Conservation (phyloP, 2,329 filamentous ascomycete species). For the Boeremia exigua region DNA sequence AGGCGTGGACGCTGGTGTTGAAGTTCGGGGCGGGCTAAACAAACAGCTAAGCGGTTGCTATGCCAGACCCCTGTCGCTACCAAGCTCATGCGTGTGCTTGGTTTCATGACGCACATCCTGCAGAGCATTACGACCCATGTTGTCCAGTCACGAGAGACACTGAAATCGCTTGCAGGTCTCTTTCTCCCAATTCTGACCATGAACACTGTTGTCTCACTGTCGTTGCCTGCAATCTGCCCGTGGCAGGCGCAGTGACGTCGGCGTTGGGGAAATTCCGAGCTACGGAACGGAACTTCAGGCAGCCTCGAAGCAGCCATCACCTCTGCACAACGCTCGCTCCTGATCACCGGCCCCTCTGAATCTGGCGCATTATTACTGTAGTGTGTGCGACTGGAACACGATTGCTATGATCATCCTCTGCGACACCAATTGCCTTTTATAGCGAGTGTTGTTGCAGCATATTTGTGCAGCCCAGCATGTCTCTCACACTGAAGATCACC, state of each 20-base stretch:
- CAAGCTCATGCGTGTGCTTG: conserved; percentile 1
- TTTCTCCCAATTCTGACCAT: no score
- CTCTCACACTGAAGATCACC: conserved; percentile 69
- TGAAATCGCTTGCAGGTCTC: no score
- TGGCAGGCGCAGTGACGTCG: conserved; percentile 23
- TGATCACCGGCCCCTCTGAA: neutral
- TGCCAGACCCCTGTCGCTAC: conserved; percentile 12
- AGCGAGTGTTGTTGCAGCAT: conserved; percentile 2
- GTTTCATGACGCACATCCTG: neutral
- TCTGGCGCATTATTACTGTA: neutral
- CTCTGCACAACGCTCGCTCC: conserved; percentile 4
- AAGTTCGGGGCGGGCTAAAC: conserved; percentile 21
- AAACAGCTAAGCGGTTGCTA: conserved; percentile 18
- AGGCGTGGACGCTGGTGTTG: conserved; percentile 35
- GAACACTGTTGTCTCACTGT: neutral
- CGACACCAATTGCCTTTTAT: conserved; percentile 14
- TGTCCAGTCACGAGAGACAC: neutral
- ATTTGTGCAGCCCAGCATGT: conserved; percentile 54
- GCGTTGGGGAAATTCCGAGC: conserved; percentile 26
- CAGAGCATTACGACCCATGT: no score
- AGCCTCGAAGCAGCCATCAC: conserved; percentile 24
- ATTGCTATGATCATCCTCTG: conserved; percentile 14
- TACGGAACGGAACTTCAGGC: conserved; percentile 26
- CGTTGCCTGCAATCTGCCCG: conserved; percentile 1
- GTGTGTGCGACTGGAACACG: neutral